Conservation (phyloP, 352 stramenopile genomes). For the Phytophthora lateralis region DNA sequence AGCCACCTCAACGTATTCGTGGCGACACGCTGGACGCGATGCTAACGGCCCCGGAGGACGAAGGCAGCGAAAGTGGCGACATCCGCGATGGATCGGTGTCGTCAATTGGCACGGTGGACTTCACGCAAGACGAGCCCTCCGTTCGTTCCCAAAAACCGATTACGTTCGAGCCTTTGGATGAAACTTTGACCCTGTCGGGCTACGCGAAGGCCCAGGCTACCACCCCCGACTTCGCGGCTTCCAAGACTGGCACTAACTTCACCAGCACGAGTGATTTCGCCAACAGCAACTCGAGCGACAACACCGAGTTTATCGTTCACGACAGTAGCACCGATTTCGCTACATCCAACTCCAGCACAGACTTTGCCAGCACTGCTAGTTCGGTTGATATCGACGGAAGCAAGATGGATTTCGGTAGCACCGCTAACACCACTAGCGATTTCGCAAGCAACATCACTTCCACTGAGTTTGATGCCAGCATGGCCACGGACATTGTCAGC, state of each 20-base stretch:
- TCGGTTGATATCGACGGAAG: constrained; percentile 39
- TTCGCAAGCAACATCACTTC: constrained; percentile 10
- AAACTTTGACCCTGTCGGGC: constrained; percentile 43
- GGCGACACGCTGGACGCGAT: constrained; percentile 36
- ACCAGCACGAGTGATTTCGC: constrained; percentile 17
- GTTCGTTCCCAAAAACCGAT: constrained; percentile 33
- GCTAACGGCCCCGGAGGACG: constrained; percentile 28
- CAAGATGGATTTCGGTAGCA: constrained; percentile 36
- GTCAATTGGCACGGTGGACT: constrained; percentile 68
- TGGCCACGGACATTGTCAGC: neutral
- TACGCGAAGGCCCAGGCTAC: constrained; percentile 20
- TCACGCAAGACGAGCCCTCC: constrained; percentile 45
- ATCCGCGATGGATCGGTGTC: constrained; percentile 40
- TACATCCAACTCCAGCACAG: constrained; percentile 29
- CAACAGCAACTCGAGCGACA: constrained; percentile 35
- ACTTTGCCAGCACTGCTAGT: constrained; percentile 38
- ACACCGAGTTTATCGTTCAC: constrained; percentile 36
- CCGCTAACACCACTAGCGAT: constrained; percentile 14
- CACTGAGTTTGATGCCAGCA: constrained; percentile 19
- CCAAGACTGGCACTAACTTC: constrained; percentile 2
- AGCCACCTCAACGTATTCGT: constrained; percentile 35
- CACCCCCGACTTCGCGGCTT: constrained; percentile 5
- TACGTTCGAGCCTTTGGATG: constrained; percentile 39
- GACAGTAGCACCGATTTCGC: constrained; percentile 32
- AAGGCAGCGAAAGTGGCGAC: constrained; percentile 26